A percentile compares a stretch with the other conserved stretches of the same genome.
These are phyloP conservation scores for Trypanosoma rangeli DNA, from an alignment of 208 protist species.

Conservation along the genomic window DNA sequence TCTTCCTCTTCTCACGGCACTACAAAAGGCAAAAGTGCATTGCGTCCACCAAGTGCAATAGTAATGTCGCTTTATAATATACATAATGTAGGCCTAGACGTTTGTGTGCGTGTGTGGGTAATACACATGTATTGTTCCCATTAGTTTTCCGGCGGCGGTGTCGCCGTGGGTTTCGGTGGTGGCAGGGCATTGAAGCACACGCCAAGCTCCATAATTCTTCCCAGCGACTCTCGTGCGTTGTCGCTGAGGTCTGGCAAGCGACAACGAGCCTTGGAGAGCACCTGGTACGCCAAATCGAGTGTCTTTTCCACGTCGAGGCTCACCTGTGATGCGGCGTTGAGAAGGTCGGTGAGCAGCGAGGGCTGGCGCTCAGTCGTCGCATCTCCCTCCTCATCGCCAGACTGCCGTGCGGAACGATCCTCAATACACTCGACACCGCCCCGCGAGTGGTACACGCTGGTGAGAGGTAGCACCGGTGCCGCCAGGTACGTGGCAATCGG, in stretches of 20 bases:
- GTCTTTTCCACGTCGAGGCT: slow-evolving; percentile 32
- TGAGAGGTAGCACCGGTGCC: slow-evolving; percentile 6
- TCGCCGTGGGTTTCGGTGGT: background rate
- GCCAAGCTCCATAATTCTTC: slow-evolving; percentile 12
- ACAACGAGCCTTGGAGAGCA: slow-evolving; percentile 15
- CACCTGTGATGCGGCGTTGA: slow-evolving; percentile 17
- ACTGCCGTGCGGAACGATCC: background rate
- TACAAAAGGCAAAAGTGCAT: too few species aligned
- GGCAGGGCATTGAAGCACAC: background rate
- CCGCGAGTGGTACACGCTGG: slow-evolving; percentile 26
- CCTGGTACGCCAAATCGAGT: slow-evolving; percentile 20
- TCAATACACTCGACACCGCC: background rate
- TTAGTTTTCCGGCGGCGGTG: background rate
- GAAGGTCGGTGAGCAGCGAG: slow-evolving; percentile 14
- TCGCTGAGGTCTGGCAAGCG: slow-evolving; percentile 7
- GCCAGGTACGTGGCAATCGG: slow-evolving; percentile 9
- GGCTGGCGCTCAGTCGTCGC: background rate
- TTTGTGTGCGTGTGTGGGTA: background rate
- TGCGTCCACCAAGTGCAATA: too few species aligned
- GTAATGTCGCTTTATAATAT: too few species aligned
- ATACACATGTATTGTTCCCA: background rate
- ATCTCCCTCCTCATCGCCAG: background rate
- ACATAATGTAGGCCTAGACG: background rate
- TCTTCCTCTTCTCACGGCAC: too few species aligned
- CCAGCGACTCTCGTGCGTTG: slow-evolving; percentile 5